A percentile compares a stretch with the other conserved stretches of the same genome.
These are phyloP conservation scores for Sanghuangporus baumii DNA, from an alignment of 1,284 basidiomycete genomes.

Conservation along the genomic window DNA sequence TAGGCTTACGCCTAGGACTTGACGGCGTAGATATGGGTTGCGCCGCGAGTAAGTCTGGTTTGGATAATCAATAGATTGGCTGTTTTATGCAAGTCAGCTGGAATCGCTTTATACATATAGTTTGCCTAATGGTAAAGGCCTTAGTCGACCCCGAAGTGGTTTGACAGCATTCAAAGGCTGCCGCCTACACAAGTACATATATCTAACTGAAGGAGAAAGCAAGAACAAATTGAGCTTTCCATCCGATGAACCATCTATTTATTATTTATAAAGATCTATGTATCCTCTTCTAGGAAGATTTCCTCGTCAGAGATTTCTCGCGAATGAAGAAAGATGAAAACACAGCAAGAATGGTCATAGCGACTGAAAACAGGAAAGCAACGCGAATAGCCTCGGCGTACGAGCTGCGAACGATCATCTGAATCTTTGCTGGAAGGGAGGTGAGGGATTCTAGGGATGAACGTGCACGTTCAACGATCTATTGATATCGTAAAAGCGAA, in stretches of 20 bases:
- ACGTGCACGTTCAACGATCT: conserved; percentile 51
- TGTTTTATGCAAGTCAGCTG: too few species aligned
- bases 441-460: conserved; percentile 51
- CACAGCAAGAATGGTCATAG: conserved; percentile 34
- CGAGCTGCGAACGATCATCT: conserved; percentile 38
- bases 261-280: conserved; percentile 30
- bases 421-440: conserved; percentile 39
- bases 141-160: too few species aligned
- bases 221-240: too few species aligned
- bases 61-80: too few species aligned
- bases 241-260: conserved; percentile 14
- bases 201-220: too few species aligned
- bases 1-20: too few species aligned
- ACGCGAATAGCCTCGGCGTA: conserved; percentile 46
- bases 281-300: neutral
- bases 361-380: conserved; percentile 42
- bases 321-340: conserved; percentile 45
- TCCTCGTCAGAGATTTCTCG: conserved; percentile 38
- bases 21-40: too few species aligned
- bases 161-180: too few species aligned
- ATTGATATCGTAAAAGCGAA: neutral
- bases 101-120: too few species aligned
- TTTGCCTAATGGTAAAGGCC: too few species aligned
- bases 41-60: too few species aligned
- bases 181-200: neutral